phyloP scores from a whole-genome alignment of 768 basidiomycete genomes.

The Serendipita indica region DNA sequence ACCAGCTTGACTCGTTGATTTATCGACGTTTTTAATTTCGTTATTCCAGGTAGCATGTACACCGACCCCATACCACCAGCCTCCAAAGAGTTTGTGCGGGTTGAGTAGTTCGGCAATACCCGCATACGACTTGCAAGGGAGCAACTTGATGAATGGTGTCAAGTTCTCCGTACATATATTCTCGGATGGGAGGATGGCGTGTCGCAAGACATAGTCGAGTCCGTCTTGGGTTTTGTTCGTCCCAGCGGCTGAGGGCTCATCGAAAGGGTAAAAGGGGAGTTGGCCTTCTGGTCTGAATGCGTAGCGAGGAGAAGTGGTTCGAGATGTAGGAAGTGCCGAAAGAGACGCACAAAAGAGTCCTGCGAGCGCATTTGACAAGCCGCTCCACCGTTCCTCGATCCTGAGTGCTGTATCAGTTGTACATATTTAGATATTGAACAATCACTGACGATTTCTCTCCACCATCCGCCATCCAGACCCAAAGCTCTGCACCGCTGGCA shows the following conservation, averaged over 20 bases:
- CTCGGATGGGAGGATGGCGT: constrained; percentile 68
- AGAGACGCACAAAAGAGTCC: constrained; percentile 93
- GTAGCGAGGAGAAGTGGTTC: constrained; percentile 50
- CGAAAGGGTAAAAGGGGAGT: constrained; percentile 26
- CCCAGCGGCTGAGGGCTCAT: constrained; percentile 23
- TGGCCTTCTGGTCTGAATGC: constrained; percentile 50
- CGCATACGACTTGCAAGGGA: constrained; percentile 82
- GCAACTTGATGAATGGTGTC: constrained; percentile 85
- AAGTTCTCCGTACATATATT: constrained; percentile 95
- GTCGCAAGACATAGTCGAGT: constrained; percentile 32
- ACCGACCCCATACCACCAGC: constrained; percentile 82
- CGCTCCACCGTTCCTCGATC: constrained; percentile 65
- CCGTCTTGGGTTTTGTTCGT: not conserved
- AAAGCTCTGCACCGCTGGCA: constrained; percentile 75
- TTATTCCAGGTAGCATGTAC: constrained; percentile 57
- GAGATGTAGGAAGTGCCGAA: constrained; percentile 56
- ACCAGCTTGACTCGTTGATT: no score
- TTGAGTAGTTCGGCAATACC: constrained; percentile 74
- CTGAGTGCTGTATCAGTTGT: constrained; percentile 30
- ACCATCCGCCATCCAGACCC: constrained; percentile 78
- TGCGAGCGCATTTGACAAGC: constrained; percentile 74
- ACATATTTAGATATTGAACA: no score
- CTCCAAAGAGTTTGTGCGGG: constrained; percentile 74
- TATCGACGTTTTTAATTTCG: no score
- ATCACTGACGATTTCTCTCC: constrained; percentile 23